Percentiles rank a stretch among this genome's conserved stretches.
phyloP scores from a whole-genome alignment of 2,329 filamentous ascomycete species.

The Cadophora sp. region DNA sequence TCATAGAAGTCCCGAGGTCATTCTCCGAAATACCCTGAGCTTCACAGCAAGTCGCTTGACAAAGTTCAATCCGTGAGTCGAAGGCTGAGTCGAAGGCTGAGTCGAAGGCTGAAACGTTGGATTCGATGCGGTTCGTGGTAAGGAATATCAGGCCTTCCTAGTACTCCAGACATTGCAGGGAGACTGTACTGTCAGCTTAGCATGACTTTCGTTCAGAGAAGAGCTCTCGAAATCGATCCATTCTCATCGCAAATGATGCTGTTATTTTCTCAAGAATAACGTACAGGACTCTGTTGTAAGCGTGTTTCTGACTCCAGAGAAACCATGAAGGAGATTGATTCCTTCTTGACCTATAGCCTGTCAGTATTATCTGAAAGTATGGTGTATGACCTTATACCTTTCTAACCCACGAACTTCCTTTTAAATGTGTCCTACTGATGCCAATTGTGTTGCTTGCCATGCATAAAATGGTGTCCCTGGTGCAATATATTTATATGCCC shows the following conservation, averaged over 20 bases:
- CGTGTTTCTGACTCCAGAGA: conserved; percentile 1
- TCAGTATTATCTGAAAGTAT: conserved; percentile 3
- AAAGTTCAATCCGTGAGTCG: background rate
- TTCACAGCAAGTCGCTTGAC: background rate
- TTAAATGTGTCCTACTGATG: conserved; percentile 6
- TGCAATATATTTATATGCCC: conserved; percentile 7
- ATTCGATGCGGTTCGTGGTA: background rate
- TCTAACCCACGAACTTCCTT: conserved; percentile 5
- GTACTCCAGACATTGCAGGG: background rate
- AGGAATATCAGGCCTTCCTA: background rate
- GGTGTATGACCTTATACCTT: conserved; percentile 5
- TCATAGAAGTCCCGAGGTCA: background rate
- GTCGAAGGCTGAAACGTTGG: background rate
- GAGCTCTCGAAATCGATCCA: background rate
- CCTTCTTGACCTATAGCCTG: conserved; percentile 4
- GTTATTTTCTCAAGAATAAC: background rate
- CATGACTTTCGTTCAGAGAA: background rate
- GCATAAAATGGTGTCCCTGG: conserved; percentile 8
- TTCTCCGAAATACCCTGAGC: background rate
- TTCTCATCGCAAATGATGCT: background rate
- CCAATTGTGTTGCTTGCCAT: conserved; percentile 7
- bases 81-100: background rate
- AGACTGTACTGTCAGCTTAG: background rate
- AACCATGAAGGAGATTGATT: conserved; percentile 4
- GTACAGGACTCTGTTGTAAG: background rate